A percentile compares a stretch with the other conserved stretches of the same genome.
Evolutionary conservation across 352 stramenopile genomes (phyloP).

Genomic region (Saprolegnia parasitica): DNA sequence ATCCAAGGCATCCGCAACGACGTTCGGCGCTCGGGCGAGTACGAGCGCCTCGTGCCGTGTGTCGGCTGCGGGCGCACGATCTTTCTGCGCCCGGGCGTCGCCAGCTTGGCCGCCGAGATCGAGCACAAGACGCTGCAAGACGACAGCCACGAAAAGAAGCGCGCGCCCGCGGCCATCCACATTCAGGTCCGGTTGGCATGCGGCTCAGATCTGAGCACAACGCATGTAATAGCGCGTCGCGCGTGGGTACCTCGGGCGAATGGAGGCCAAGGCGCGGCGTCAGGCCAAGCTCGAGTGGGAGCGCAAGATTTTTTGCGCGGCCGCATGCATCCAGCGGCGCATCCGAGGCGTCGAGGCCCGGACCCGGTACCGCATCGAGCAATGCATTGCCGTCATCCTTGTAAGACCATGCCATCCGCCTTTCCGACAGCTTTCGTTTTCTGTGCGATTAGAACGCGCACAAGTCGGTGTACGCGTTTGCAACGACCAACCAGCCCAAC

Average conservation of each 20-base stretch:
- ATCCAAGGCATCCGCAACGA: constrained; percentile 33
- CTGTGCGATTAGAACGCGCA: constrained; percentile 19
- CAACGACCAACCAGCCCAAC: constrained; percentile 31
- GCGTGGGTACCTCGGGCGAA: constrained; percentile 51
- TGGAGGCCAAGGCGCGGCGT: constrained; percentile 42
- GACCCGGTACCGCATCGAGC: constrained; percentile 52
- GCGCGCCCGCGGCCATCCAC: constrained; percentile 45
- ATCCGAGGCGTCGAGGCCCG: constrained; percentile 60
- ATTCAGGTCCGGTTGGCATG: constrained; percentile 33
- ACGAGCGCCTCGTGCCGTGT: constrained; percentile 59
- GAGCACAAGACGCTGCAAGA: constrained; percentile 54
- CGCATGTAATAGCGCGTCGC: constrained; percentile 41
- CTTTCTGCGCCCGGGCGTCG: constrained; percentile 60
- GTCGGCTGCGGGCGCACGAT: constrained; percentile 60
- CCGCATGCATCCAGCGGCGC: constrained; percentile 53
- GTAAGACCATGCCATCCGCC: no score
- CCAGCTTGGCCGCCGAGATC: constrained; percentile 76
- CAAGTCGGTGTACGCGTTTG: constrained; percentile 19
- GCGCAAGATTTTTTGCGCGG: constrained; percentile 45
- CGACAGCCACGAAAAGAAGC: constrained; percentile 57
- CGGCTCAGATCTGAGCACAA: background rate
- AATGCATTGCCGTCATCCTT: constrained; percentile 55
- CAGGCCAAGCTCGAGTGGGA: constrained; percentile 40
- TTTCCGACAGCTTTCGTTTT: no score
- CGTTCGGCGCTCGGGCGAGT: constrained; percentile 31